Evolutionary conservation across 805 yeast species (phyloP).

Genomic region (Geotrichum ghanense): DNA sequence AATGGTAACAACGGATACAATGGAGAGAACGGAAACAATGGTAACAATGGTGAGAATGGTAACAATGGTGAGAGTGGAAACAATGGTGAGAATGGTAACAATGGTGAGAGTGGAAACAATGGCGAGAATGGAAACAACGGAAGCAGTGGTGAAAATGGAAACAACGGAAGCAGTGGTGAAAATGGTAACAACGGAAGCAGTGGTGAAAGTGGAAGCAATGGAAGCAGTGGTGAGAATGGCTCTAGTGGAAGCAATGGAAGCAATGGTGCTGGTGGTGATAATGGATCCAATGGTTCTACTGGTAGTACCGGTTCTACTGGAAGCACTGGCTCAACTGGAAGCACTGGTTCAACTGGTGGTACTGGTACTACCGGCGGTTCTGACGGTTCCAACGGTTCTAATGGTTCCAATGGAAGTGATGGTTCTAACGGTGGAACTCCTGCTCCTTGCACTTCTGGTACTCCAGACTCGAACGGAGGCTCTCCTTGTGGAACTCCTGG

Average conservation of each 20-base stretch:
- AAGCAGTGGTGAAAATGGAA: neutral
- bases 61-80: conserved; percentile 2
- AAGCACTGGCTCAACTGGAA: neutral
- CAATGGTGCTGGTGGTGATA: conserved; percentile 1
- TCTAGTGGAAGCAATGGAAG: neutral
- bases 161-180: conserved; percentile 1
- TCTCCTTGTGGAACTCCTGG: too few relatives aligned
- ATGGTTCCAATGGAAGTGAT: neutral
- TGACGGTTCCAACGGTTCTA: neutral
- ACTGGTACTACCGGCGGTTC: neutral
- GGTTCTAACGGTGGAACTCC: neutral
- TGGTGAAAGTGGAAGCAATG: conserved; percentile 2
- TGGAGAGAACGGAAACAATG: conserved; percentile 3
- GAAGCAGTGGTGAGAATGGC: conserved; percentile 2
- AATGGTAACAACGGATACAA: neutral
- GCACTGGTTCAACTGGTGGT: neutral
- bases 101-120: neutral
- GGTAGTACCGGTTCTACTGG: neutral
- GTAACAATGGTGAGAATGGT: conserved; percentile 3
- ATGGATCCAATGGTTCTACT: neutral
- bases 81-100: conserved; percentile 3
- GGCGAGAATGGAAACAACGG: neutral
- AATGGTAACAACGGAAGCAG: conserved; percentile 1
- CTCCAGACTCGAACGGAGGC: neutral
- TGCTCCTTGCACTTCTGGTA: neutral